Base-by-base conservation (phyloP, 768 basidiomycete genomes). In the Kockovaella imperatae region DNA sequence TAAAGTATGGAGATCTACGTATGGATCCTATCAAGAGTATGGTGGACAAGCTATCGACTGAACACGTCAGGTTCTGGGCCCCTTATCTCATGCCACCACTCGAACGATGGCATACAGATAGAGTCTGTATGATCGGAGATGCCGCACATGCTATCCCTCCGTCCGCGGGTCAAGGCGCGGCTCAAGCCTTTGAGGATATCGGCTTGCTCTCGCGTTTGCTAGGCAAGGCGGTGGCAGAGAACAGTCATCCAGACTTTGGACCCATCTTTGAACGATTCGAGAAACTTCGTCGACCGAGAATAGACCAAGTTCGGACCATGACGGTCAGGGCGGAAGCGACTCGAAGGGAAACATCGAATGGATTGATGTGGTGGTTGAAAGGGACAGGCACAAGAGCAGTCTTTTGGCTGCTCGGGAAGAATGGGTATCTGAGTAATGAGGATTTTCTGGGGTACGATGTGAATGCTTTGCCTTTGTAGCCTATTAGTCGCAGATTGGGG, bases 111-210 rank as follows among this genome's bases (percentile, higher is more conserved):
- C 53, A 54, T 43, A 50, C 44, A 1, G 10, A 18, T 18, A 32
- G 57, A 1, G 46, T 50, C 10, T 51, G 49, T 28, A 45, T 64
- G 1, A 43, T 64, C 1, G 62, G 59, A 13, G 62, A 64, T 29
- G 62, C 62, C 0, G 62, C 62, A n/a, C 62, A 64, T 26, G 59
- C 44, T 5, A 25, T 64, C 3, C 53, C 55, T 3, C 55, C 28
- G 15, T 35, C 49, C 0, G n/a, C n/a, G n/a, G 62, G 62, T 36
- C 59, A 58, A 43, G 62, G 59, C 21, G 49, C 25, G 10, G 59
- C 56, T 7, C 23, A 54, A 34, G 62, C 62, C 0, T 60, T 64
- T 24, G 59, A 64, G 48, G 62, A 64, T 42, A 56, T 43, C 3
- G 62, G 53, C 4, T 20, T 56, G 23, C 25, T 64, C 20, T 14